These are phyloP conservation scores for Protomyces pachydermus DNA, from an alignment of 1,139 yeast species.

Conservation along the genomic window DNA sequence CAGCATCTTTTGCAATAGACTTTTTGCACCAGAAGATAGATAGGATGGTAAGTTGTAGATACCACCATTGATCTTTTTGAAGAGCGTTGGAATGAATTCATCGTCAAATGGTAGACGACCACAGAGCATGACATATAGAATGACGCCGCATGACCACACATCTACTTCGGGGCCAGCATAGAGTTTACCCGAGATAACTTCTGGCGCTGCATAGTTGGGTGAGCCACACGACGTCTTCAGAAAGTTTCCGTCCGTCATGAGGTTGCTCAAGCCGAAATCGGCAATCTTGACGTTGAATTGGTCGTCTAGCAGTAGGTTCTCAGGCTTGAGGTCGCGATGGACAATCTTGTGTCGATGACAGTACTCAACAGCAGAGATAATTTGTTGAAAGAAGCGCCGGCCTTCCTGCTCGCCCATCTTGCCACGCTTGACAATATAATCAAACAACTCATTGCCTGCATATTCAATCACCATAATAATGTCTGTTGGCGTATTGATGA, in stretches of 20 bases:
- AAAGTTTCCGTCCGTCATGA: slow-evolving; percentile 77
- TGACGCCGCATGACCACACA: slow-evolving; percentile 98
- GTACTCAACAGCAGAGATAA: slow-evolving; percentile 94
- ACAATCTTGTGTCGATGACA: slow-evolving; percentile 98
- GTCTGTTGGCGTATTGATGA: slow-evolving; percentile 90
- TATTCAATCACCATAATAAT: slow-evolving; percentile 96
- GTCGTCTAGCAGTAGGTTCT: slow-evolving; percentile 79
- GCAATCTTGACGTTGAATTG: slow-evolving; percentile 90
- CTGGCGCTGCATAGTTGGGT: slow-evolving; percentile 98
- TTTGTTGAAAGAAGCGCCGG: slow-evolving; percentile 91
- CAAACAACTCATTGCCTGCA: slow-evolving; percentile 94
- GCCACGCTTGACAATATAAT: slow-evolving; percentile 91
- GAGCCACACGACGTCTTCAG: slow-evolving; percentile 96
- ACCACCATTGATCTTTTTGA: slow-evolving; percentile 92
- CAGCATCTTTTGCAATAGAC: slow-evolving; percentile 81
- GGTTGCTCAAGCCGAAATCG: slow-evolving; percentile 98
- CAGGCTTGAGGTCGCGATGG: slow-evolving; percentile 95
- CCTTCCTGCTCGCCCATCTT: slow-evolving; percentile 94
- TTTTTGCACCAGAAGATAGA: slow-evolving; percentile 81
- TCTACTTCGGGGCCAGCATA: slow-evolving; percentile 99
- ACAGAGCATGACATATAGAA: slow-evolving; percentile 85
- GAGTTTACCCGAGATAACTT: slow-evolving; percentile 90
- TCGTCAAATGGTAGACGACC: slow-evolving; percentile 99
- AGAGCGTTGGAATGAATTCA: slow-evolving; percentile 91
- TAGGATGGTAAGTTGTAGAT: slow-evolving; percentile 90